A percentile compares a stretch with the other conserved stretches of the same genome.
These are phyloP conservation scores for Elsinoe batatas DNA, from an alignment of 2,329 filamentous ascomycete genomes.

Conservation along the genomic window DNA sequence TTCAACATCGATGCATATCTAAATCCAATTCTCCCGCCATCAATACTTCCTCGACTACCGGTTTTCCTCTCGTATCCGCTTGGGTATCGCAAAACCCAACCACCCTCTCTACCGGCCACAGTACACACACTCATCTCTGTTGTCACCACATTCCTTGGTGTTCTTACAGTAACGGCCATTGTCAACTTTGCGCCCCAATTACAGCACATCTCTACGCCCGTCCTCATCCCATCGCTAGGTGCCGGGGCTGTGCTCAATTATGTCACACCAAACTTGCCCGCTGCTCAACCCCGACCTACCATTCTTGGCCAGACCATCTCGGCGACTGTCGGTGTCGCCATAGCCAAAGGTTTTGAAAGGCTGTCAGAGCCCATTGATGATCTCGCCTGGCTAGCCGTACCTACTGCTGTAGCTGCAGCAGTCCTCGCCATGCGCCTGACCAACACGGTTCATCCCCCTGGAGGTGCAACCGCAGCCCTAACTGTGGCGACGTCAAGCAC, in stretches of 20 bases:
- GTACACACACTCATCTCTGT: conserved; percentile 35
- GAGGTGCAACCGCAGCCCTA: conserved; percentile 40
- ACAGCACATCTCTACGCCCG: not conserved
- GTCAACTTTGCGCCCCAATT: conserved; percentile 18
- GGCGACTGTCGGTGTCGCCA: conserved; percentile 35
- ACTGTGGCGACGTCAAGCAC: conserved; percentile 33
- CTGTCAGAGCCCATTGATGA: conserved; percentile 25
- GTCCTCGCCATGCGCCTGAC: conserved; percentile 39
- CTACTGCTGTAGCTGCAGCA: conserved; percentile 34
- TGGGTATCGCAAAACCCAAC: conserved; percentile 31
- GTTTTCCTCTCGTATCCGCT: conserved; percentile 57
- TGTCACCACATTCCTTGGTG: conserved; percentile 35
- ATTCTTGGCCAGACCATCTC: conserved; percentile 37
- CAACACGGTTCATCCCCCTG: conserved; percentile 41
- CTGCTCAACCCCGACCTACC: conserved; percentile 39
- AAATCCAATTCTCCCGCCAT: conserved; percentile 59
- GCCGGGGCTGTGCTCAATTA: conserved; percentile 40
- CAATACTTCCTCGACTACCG: conserved; percentile 55
- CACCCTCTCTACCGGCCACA: conserved; percentile 33
- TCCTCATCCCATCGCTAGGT: conserved; percentile 25
- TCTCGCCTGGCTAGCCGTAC: conserved; percentile 37
- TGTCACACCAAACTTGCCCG: conserved; percentile 37
- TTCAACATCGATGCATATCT: conserved; percentile 71
- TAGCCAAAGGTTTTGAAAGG: conserved; percentile 38
- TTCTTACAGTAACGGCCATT: conserved; percentile 34